Conservation (phyloP, 495 filamentous ascomycete species). For the Penicillium longicatenatum region DNA sequence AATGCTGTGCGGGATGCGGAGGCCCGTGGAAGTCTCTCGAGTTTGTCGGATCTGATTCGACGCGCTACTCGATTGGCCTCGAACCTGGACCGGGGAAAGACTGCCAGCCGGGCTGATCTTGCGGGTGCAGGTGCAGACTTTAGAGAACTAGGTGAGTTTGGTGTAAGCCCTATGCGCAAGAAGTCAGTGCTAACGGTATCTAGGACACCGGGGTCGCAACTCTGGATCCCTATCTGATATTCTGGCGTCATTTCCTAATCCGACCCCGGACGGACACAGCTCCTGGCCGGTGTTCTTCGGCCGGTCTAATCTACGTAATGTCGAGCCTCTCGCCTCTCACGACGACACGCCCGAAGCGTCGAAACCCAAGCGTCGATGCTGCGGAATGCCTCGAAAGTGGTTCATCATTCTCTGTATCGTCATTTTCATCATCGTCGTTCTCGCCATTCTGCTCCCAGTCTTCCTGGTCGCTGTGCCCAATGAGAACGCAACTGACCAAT, state of each 20-base stretch:
- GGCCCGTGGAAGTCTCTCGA: slow-evolving; percentile 83
- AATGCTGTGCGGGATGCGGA: slow-evolving; percentile 78
- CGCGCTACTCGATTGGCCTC: slow-evolving; percentile 85
- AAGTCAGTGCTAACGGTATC: slow-evolving; percentile 2
- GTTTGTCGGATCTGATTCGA: slow-evolving; percentile 85
- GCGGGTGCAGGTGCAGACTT: slow-evolving; percentile 32
- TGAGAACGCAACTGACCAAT: slow-evolving; percentile 41
- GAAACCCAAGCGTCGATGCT: slow-evolving; percentile 51
- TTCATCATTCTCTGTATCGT: slow-evolving; percentile 72
- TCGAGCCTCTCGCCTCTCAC: slow-evolving; percentile 30
- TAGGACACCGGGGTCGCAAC: slow-evolving; percentile 35
- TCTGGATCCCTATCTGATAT: slow-evolving; percentile 83
- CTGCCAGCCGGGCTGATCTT: slow-evolving; percentile 67
- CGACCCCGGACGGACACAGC: slow-evolving; percentile 53
- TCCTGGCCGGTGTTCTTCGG: slow-evolving; percentile 48
- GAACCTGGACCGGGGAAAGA: slow-evolving; percentile 84
- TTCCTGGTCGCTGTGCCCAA: slow-evolving; percentile 74
- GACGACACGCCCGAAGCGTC: slow-evolving; percentile 25
- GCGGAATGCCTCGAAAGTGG: slow-evolving; percentile 80
- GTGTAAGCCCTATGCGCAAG: background rate
- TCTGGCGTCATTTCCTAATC: slow-evolving; percentile 87
- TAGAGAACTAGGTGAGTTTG: slow-evolving; percentile 30
- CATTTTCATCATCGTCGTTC: slow-evolving; percentile 74
- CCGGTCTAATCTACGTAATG: slow-evolving; percentile 38
- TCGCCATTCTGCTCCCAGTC: slow-evolving; percentile 84